Conservation (phyloP, 2,329 filamentous ascomycete genomes). For the Verticillium nonalfalfae region DNA sequence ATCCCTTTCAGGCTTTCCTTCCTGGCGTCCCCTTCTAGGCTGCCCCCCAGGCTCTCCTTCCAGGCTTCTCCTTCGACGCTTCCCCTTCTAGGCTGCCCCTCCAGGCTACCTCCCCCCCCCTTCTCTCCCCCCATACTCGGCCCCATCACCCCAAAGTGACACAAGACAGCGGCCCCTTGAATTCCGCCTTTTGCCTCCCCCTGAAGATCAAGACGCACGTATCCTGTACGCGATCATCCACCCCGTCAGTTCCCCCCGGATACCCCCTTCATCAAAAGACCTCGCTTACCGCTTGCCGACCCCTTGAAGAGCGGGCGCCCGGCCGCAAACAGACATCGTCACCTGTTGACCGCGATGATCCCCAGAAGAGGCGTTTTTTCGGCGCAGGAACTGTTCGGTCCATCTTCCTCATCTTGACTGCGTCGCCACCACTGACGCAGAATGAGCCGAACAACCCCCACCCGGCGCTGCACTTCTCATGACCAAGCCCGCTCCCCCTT, state of each 20-base stretch:
- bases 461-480: no score
- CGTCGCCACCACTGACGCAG: neutral
- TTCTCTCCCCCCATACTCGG: neutral
- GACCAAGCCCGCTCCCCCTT: no score
- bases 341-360: neutral
- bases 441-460: no score
- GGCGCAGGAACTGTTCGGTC: no score
- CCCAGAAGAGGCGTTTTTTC: neutral
- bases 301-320: neutral
- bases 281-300: neutral
- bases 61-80: no score
- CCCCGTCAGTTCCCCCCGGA: neutral
- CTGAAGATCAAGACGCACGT: slow-evolving; percentile 1
- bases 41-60: no score
- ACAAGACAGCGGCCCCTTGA: neutral
- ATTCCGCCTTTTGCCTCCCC: slow-evolving; percentile 1
- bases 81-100: no score
- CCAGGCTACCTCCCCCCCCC: no score
- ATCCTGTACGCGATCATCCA: neutral
- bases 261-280: neutral
- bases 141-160: neutral
- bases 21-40: no score
- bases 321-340: neutral
- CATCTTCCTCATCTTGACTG: neutral
- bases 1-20: neutral